Percentiles rank a stretch among this genome's conserved stretches.
phyloP scores from a whole-genome alignment of 371 early-diverging fungal species.

The Mortierella sp. region DNA sequence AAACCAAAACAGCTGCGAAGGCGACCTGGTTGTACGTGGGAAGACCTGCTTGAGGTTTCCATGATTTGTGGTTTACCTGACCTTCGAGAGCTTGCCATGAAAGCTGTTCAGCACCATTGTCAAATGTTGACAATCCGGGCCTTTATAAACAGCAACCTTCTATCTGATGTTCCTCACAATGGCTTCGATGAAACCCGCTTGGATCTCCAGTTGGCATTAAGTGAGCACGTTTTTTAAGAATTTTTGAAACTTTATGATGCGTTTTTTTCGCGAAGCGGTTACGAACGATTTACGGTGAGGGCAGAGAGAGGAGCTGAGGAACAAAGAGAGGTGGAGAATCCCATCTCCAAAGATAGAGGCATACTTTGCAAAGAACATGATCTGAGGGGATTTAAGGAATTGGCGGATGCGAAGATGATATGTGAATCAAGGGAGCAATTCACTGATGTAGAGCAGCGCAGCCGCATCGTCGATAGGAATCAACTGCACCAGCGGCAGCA shows the following conservation, averaged over 20 bases:
- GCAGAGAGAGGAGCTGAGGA: neutral
- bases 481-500: neutral
- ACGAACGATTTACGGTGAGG: neutral
- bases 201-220: conserved; percentile 34
- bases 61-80: neutral
- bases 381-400: neutral
- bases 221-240: conserved; percentile 20
- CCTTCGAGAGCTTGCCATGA: conserved; percentile 12
- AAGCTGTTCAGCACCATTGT: conserved; percentile 22
- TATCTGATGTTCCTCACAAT: conserved; percentile 10
- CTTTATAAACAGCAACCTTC: neutral
- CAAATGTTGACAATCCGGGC: conserved; percentile 23
- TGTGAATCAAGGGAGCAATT: too few relatives aligned
- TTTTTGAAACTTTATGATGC: conserved; percentile 17
- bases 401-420: neutral
- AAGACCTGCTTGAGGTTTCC: conserved; percentile 10
- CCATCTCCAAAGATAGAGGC: neutral
- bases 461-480: too few relatives aligned
- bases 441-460: too few relatives aligned
- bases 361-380: neutral
- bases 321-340: too few relatives aligned
- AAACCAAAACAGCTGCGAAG: neutral
- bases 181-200: conserved; percentile 13
- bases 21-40: conserved; percentile 22
- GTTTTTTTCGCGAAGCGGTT: neutral